Conservation (phyloP, 2,329 filamentous ascomycete species). For the Aureobasidium sp. region DNA sequence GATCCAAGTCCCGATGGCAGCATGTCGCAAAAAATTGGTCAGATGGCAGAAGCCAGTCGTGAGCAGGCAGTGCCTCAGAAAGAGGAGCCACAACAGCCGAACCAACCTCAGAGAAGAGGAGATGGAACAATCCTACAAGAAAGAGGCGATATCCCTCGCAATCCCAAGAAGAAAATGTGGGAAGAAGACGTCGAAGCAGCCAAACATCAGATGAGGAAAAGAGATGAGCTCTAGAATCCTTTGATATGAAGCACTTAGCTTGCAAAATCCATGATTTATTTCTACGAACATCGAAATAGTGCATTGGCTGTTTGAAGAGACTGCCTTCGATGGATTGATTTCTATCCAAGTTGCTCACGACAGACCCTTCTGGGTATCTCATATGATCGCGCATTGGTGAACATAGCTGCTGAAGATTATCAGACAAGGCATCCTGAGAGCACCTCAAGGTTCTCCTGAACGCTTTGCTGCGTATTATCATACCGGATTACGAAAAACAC, state of each 20-base stretch:
- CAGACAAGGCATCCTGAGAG: too few species aligned
- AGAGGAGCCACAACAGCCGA: constrained; percentile 16
- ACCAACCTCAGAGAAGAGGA: constrained; percentile 25
- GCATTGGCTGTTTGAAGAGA: not conserved
- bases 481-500: too few species aligned
- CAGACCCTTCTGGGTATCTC: too few species aligned
- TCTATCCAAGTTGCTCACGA: too few species aligned
- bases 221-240: constrained; percentile 25
- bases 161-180: constrained; percentile 56
- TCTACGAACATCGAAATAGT: too few species aligned
- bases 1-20: constrained; percentile 24
- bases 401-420: too few species aligned
- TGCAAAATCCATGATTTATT: not conserved
- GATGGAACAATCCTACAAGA: constrained; percentile 38
- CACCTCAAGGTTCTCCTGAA: too few species aligned
- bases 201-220: constrained; percentile 20
- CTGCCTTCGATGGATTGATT: too few species aligned
- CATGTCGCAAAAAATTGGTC: constrained; percentile 32
- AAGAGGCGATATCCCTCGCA: constrained; percentile 31
- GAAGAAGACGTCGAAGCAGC: constrained; percentile 40
- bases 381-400: too few species aligned
- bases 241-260: not conserved
- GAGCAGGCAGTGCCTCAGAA: constrained; percentile 16
- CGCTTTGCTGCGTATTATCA: too few species aligned
- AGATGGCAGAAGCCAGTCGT: constrained; percentile 33